phyloP scores from a whole-genome alignment of 495 filamentous ascomycete species.

The Penicillium psychrofluorescens region DNA sequence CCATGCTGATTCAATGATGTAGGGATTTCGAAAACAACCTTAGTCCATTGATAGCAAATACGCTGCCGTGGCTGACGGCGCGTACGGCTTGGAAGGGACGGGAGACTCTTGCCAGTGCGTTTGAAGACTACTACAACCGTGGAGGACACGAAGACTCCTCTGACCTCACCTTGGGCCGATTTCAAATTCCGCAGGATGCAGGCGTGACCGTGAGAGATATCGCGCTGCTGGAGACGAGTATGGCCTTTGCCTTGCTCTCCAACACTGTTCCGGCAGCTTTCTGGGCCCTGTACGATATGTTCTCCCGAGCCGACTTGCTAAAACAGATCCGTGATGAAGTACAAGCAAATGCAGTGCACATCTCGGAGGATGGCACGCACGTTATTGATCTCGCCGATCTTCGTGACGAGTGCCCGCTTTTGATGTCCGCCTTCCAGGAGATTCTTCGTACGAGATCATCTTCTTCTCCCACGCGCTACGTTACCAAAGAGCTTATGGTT shows the following conservation, averaged over 20 bases:
- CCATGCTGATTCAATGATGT: neutral
- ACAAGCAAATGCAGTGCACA: slow-evolving; percentile 7
- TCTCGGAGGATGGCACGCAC: slow-evolving; percentile 9
- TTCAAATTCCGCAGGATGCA: slow-evolving; percentile 19
- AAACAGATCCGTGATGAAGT: slow-evolving; percentile 29
- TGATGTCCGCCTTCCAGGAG: slow-evolving; percentile 35
- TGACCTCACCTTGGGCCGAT: slow-evolving; percentile 19
- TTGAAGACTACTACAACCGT: slow-evolving; percentile 32
- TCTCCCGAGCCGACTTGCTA: slow-evolving; percentile 29
- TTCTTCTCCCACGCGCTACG: slow-evolving; percentile 15
- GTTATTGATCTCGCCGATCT: slow-evolving; percentile 26
- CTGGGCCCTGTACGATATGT: slow-evolving; percentile 37
- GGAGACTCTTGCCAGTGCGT: slow-evolving; percentile 23
- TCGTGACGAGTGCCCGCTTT: slow-evolving; percentile 27
- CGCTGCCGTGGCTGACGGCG: slow-evolving; percentile 30
- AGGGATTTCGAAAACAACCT: slow-evolving; percentile 40
- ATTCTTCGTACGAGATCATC: slow-evolving; percentile 19
- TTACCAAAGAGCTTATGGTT: slow-evolving; percentile 23
- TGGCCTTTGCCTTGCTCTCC: slow-evolving; percentile 30
- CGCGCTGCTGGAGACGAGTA: slow-evolving; percentile 31
- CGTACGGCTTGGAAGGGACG: slow-evolving; percentile 34
- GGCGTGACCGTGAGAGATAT: slow-evolving; percentile 31
- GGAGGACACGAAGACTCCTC: slow-evolving; percentile 28
- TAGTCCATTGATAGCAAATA: slow-evolving; percentile 21
- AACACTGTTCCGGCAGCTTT: slow-evolving; percentile 41